These are phyloP conservation scores for Lactifluus subvellereus DNA, from an alignment of 768 basidiomycete species.

Conservation along the genomic window DNA sequence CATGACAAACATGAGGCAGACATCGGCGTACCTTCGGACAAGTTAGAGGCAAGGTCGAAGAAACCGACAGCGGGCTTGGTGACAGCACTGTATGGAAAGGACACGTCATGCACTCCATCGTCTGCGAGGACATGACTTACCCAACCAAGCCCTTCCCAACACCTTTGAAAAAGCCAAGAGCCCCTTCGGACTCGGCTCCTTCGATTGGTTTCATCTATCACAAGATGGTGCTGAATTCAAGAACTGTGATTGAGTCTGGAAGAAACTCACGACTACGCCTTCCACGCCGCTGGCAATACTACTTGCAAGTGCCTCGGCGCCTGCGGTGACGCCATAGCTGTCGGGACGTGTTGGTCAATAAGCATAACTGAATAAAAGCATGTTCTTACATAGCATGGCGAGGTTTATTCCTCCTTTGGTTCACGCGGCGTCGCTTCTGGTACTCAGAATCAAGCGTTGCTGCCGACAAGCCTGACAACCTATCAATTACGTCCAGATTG, in stretches of 20 bases:
- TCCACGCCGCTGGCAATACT: slow-evolving; percentile 95
- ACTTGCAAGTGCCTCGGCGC: slow-evolving; percentile 88
- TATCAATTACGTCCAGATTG: background rate
- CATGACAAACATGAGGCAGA: slow-evolving; percentile 1
- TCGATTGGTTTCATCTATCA: slow-evolving; percentile 90
- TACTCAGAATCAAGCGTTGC: slow-evolving; percentile 97
- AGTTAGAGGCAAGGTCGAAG: slow-evolving; percentile 92
- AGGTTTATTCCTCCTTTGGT: slow-evolving; percentile 88
- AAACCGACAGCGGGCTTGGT: slow-evolving; percentile 97
- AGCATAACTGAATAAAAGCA: background rate
- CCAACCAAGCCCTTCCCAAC: slow-evolving; percentile 95
- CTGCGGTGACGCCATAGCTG: slow-evolving; percentile 93
- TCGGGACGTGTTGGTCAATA: background rate
- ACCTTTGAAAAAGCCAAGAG: slow-evolving; percentile 96
- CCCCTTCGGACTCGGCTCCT: slow-evolving; percentile 91
- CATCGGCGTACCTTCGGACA: slow-evolving; percentile 67
- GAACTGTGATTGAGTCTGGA: slow-evolving; percentile 8
- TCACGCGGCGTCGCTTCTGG: slow-evolving; percentile 82
- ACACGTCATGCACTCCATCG: background rate
- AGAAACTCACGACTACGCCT: slow-evolving; percentile 70
- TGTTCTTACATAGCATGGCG: slow-evolving; percentile 82
- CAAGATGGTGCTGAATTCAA: background rate
- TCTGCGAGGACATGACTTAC: slow-evolving; percentile 36
- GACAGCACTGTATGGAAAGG: slow-evolving; percentile 55
- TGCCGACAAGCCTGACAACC: slow-evolving; percentile 73